Base-by-base conservation (phyloP, 495 filamentous ascomycete genomes). In the Melanomma pulvis-pyrius region DNA sequence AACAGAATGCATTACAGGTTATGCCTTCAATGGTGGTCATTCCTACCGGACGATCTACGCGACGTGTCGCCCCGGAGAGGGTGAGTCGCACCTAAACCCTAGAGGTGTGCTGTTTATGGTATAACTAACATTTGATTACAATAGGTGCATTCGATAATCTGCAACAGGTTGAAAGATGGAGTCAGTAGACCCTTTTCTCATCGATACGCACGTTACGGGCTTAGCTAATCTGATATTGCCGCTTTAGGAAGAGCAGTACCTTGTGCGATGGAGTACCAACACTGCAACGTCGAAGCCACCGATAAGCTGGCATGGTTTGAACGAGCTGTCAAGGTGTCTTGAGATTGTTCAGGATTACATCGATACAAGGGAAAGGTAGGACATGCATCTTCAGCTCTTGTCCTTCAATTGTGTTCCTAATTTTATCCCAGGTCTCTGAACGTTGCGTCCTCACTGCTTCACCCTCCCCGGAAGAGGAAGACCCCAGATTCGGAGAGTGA, bases 311-410 rank as follows among this genome's bases (percentile, higher is more conserved):
- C 77, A 79, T 55, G 24, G 22, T 41, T 0, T 78, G 0, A 39
- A 61, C 13, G 77, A 79, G 51, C 69, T 79, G 8, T 34, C 44
- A 0, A 21, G 47, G 0, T 74, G 68, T 32, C 69, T 79, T 5
- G 61, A 74, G 32, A 46, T 69, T 17, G 66, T 79, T 12, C 77
- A 79, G 48, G 54, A 58, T 6, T 78, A 79, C 61, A 49, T 79
- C 17, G 73, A 79, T 22, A 52, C 17, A 30, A 66, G 54, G 41
- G 26, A 51, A 17, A 59, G 54, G 57, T 67, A 30, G 61, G 58
- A 49, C 29, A 26, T 12, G 39, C 4, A 29, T 55, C 26, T 49
- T 49, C 54, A 34, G 19, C 46, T 32, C 9, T 22, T 65, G 29
- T 41, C 17, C 4, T 39, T 48, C 19, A 21, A 41, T 1, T 39